phyloP scores from a whole-genome alignment of 2,329 filamentous ascomycete species.

The Coniochaeta sp. region DNA sequence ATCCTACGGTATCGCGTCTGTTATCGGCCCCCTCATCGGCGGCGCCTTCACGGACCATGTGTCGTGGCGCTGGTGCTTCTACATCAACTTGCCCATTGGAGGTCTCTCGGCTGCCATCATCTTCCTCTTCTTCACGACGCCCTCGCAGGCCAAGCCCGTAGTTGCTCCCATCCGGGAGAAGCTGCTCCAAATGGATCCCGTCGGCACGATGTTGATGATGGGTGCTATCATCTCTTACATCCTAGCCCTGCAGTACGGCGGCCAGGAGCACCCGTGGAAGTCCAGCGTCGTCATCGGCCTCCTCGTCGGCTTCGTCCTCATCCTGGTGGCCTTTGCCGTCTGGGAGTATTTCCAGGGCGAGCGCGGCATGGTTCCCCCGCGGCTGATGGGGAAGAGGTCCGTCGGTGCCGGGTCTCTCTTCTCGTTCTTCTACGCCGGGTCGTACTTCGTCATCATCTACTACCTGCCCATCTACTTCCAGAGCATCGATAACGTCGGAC shows the following conservation, averaged over 20 bases:
- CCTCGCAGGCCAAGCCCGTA: conserved; percentile 21
- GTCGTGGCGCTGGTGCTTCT: conserved; percentile 14
- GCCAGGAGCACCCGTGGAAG: conserved; percentile 10
- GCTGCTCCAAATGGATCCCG: conserved; percentile 32
- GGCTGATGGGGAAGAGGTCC: conserved; percentile 32
- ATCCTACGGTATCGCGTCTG: conserved; percentile 2
- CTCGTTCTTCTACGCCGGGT: conserved; percentile 31
- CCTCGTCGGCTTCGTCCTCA: conserved; percentile 1
- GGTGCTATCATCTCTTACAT: conserved; percentile 29
- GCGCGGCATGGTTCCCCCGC: conserved; percentile 39
- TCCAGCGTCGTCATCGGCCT: conserved; percentile 1
- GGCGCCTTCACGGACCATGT: neutral
- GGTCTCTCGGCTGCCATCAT: conserved; percentile 16
- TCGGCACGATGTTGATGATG: conserved; percentile 31
- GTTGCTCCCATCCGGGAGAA: conserved; percentile 25
- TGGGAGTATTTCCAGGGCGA: conserved; percentile 2
- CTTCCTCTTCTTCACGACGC: conserved; percentile 26
- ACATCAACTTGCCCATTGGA: conserved; percentile 24
- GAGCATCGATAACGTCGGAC: conserved; percentile 31
- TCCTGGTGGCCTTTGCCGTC: neutral
- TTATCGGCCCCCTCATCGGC: conserved; percentile 1
- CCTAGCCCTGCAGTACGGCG: conserved; percentile 38
- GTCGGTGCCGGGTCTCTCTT: conserved; percentile 34
- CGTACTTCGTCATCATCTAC: conserved; percentile 36
- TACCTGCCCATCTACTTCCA: conserved; percentile 47